Conservation (phyloP, 2,329 filamentous ascomycete species). For the Westerdykella ornata region DNA sequence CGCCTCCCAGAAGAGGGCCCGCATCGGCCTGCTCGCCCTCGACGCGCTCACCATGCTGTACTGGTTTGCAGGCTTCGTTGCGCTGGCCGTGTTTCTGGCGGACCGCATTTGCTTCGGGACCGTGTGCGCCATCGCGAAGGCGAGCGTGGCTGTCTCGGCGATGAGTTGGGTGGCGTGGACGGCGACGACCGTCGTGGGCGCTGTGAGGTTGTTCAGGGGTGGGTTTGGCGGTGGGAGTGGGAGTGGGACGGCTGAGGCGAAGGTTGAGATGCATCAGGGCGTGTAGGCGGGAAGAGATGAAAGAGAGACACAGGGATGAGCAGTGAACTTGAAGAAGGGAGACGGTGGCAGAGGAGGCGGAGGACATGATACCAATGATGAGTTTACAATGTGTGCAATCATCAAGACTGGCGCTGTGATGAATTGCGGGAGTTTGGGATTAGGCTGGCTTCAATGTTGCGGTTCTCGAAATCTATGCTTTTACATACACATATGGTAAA, state of each 20-base stretch:
- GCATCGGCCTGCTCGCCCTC: conserved; percentile 51
- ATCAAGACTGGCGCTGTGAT: conserved; percentile 16
- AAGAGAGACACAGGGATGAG: neutral
- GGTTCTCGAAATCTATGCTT: too few relatives aligned
- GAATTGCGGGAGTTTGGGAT: neutral
- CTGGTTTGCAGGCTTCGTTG: conserved; percentile 84
- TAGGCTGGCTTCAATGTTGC: too few relatives aligned
- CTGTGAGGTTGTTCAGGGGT: conserved; percentile 27
- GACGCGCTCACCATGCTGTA: conserved; percentile 73
- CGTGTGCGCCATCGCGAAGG: conserved; percentile 56
- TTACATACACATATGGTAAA: too few relatives aligned
- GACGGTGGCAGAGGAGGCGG: neutral
- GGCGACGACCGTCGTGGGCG: conserved; percentile 32
- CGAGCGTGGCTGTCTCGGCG: conserved; percentile 60
- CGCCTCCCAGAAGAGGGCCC: conserved; percentile 55
- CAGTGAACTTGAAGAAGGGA: neutral
- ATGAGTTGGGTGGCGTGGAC: conserved; percentile 52
- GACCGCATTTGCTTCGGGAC: conserved; percentile 50
- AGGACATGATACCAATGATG: neutral
- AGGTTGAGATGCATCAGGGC: conserved; percentile 39
- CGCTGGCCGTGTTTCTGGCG: conserved; percentile 60
- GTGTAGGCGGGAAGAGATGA: conserved; percentile 21
- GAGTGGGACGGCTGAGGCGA: conserved; percentile 11
- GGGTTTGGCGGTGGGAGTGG: neutral
- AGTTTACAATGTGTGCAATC: conserved; percentile 1